These are phyloP conservation scores for Malania oleifera DNA, from an alignment of 164 flowering plant genomes.

Conservation along the genomic window DNA sequence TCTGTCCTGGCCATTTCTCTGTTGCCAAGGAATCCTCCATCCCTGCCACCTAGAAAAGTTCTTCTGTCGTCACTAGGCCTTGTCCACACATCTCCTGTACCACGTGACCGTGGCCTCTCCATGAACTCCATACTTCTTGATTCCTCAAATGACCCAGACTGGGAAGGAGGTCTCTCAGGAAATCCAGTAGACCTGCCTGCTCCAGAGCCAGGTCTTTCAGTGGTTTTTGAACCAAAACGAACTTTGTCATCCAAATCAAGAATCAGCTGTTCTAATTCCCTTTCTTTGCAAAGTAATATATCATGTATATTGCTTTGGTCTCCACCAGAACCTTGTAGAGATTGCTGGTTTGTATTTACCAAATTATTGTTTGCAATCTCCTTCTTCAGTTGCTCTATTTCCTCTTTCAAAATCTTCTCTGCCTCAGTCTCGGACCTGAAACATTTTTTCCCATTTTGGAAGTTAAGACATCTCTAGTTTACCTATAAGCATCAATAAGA, in stretches of 20 bases:
- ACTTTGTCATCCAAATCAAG: constrained; percentile 61
- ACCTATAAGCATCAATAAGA: too few relatives aligned
- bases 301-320: constrained; percentile 27
- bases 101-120: constrained; percentile 67
- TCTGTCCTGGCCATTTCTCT: constrained; percentile 63
- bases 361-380: constrained; percentile 23
- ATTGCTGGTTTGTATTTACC: neutral
- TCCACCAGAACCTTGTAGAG: constrained; percentile 20
- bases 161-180: constrained; percentile 61
- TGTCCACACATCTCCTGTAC: constrained; percentile 47
- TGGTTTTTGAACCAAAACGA: constrained; percentile 53
- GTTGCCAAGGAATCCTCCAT: constrained; percentile 49
- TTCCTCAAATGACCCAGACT: constrained; percentile 56
- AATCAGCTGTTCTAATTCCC: constrained; percentile 49
- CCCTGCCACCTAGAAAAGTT: constrained; percentile 50
- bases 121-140: constrained; percentile 43
- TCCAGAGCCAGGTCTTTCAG: constrained; percentile 69
- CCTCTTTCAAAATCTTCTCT: constrained; percentile 66
- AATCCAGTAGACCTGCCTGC: constrained; percentile 40
- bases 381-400: constrained; percentile 51
- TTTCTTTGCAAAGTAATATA: constrained; percentile 38
- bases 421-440: constrained; percentile 74
- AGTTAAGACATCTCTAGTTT: neutral
- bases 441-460: constrained; percentile 3
- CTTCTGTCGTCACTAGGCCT: constrained; percentile 61